Evolutionary conservation across 2,329 filamentous ascomycete genomes (phyloP).

Genomic region (Cladorrhinum sp.): DNA sequence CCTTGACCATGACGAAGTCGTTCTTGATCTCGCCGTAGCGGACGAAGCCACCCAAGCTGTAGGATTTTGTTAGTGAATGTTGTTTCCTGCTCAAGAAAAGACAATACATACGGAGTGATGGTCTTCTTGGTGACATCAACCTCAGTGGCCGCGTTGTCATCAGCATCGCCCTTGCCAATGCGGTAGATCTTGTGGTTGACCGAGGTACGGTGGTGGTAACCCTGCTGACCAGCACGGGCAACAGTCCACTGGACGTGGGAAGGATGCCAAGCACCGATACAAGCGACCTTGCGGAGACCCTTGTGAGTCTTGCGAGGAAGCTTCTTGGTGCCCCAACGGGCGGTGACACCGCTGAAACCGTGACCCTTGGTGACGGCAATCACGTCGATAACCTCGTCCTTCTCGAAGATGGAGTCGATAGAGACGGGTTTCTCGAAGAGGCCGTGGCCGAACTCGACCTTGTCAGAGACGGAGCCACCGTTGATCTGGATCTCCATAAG

Average conservation of each 20-base stretch:
- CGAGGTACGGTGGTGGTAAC: slow-evolving; percentile 99
- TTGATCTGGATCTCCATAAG: slow-evolving; percentile 99
- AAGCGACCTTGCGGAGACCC: slow-evolving; percentile 99
- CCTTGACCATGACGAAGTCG: slow-evolving; percentile 97
- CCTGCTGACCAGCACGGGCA: slow-evolving; percentile 98
- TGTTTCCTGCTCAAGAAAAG: not conserved
- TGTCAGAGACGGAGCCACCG: slow-evolving; percentile 91
- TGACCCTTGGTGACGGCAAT: slow-evolving; percentile 99
- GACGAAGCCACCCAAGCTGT: slow-evolving; percentile 96
- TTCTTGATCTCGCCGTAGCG: slow-evolving; percentile 99
- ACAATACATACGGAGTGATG: slow-evolving; percentile 89
- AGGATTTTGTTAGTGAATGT: slow-evolving; percentile 15
- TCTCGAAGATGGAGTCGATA: slow-evolving; percentile 93
- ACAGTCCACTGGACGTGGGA: slow-evolving; percentile 99
- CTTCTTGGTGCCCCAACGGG: slow-evolving; percentile 99
- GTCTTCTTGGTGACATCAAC: slow-evolving; percentile 98
- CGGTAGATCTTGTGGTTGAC: slow-evolving; percentile 99
- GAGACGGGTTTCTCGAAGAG: slow-evolving; percentile 99
- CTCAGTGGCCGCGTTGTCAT: slow-evolving; percentile 90
- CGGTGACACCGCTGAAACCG: slow-evolving; percentile 95
- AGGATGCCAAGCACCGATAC: slow-evolving; percentile 99
- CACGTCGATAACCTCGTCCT: slow-evolving; percentile 99
- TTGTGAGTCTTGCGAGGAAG: slow-evolving; percentile 99
- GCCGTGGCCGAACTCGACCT: slow-evolving; percentile 91
- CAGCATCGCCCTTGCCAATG: slow-evolving; percentile 87